These are phyloP conservation scores for Caryocar brasiliense DNA, from an alignment of 441 rosid species.

Conservation along the genomic window DNA sequence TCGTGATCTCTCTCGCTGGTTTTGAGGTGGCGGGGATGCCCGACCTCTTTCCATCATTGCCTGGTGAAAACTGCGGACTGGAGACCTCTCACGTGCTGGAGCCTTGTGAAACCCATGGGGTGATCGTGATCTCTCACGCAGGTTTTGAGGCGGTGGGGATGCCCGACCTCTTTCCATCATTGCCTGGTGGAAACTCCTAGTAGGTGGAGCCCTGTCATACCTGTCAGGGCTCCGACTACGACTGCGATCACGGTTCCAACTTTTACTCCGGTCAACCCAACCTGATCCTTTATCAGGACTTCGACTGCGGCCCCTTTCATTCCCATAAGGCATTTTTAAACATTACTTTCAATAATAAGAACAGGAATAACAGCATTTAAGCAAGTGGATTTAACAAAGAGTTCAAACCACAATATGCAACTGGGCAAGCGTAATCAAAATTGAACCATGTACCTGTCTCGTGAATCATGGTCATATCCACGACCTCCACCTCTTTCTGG, in stretches of 20 bases:
- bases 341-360: neutral
- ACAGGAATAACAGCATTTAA: neutral
- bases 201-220: slow-evolving; percentile 24
- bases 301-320: slow-evolving; percentile 25
- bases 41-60: slow-evolving; percentile 47
- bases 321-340: slow-evolving; percentile 5
- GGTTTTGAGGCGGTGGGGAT: slow-evolving; percentile 3
- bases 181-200: slow-evolving; percentile 67
- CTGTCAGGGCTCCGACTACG: slow-evolving; percentile 52
- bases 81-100: slow-evolving; percentile 26
- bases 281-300: slow-evolving; percentile 30
- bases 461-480: slow-evolving; percentile 36
- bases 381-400: too few species aligned
- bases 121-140: slow-evolving; percentile 16
- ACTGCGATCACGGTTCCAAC: slow-evolving; percentile 33
- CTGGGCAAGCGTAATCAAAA: neutral
- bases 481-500: slow-evolving; percentile 38
- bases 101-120: too few species aligned
- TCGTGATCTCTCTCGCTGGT: slow-evolving; percentile 8
- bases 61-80: slow-evolving; percentile 61
- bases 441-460: slow-evolving; percentile 42
- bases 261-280: slow-evolving; percentile 26
- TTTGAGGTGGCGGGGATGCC: slow-evolving; percentile 7
- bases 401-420: too few species aligned
- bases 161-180: slow-evolving; percentile 46